phyloP scores from a whole-genome alignment of 345 rosid species.

The Sisymbrium altissimum region DNA sequence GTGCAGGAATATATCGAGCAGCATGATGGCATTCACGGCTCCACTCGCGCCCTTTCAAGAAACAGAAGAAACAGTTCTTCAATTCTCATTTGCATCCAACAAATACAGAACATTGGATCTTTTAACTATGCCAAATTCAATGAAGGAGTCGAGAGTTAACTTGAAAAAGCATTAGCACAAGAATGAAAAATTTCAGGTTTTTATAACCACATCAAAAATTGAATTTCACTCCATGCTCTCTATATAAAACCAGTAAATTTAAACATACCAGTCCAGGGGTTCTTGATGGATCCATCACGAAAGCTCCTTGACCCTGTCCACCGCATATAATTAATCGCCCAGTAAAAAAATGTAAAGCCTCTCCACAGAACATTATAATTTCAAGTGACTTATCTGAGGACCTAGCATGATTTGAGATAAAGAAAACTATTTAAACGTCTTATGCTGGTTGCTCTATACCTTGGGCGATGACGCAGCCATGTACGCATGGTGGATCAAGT shows the following conservation, averaged over 20 bases:
- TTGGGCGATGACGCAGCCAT: constrained; percentile 46
- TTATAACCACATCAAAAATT: not conserved
- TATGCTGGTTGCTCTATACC: constrained; percentile 39
- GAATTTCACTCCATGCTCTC: not conserved
- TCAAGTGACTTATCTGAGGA: constrained; percentile 3
- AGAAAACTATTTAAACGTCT: not conserved
- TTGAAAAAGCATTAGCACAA: not conserved
- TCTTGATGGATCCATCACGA: constrained; percentile 57
- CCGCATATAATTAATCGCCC: not conserved
- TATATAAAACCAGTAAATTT: not conserved
- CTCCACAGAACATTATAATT: not conserved
- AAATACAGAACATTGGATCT: not conserved
- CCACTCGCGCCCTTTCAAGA: constrained; percentile 78
- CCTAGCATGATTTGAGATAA: not conserved
- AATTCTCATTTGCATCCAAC: constrained; percentile 5
- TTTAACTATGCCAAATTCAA: constrained; percentile 1
- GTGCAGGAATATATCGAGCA: constrained; percentile 76
- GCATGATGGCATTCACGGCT: constrained; percentile 89
- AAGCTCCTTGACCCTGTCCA: constrained; percentile 49
- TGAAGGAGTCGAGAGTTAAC: not conserved
- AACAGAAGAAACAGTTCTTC: not conserved
- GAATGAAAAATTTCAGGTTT: not conserved
- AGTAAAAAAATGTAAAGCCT: not conserved
- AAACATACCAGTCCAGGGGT: constrained; percentile 66
- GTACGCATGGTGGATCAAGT: constrained; percentile 59